phyloP scores from a whole-genome alignment of 208 protist species.

The Trypanosoma congolense region DNA sequence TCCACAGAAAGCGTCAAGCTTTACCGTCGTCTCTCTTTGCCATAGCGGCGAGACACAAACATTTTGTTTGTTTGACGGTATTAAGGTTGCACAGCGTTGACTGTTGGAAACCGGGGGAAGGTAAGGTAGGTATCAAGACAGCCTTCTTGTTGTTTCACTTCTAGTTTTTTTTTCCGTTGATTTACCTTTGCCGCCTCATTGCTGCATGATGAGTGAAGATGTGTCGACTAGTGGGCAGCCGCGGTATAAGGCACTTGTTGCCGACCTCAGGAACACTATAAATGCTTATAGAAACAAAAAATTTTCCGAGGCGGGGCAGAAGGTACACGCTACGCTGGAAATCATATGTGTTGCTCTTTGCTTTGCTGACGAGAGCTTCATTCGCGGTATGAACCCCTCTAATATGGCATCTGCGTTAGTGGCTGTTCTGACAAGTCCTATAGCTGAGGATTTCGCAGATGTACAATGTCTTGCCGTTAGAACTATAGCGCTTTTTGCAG shows the following conservation, averaged over 20 bases:
- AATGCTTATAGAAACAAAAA: background rate
- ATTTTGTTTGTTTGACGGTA: no score
- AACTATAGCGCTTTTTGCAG: conserved; percentile 48
- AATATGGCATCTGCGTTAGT: conserved; percentile 16
- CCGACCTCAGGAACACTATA: conserved; percentile 5
- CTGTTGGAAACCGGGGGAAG: no score
- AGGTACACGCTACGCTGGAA: conserved; percentile 11
- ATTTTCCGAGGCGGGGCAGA: background rate
- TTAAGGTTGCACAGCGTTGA: no score
- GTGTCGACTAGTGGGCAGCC: background rate
- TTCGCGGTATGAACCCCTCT: conserved; percentile 12
- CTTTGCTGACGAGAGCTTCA: conserved; percentile 29
- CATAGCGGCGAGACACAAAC: no score
- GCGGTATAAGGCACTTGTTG: background rate
- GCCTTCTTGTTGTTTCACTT: no score
- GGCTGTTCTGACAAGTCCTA: background rate
- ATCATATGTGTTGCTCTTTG: conserved; percentile 26
- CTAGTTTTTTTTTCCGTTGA: no score
- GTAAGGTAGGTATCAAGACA: no score
- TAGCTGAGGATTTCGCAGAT: background rate
- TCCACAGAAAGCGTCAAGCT: no score
- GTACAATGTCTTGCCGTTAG: conserved; percentile 25
- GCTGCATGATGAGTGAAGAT: background rate
- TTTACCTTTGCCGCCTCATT: background rate
- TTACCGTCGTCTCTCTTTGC: no score